Evolutionary conservation across 305 asterid genomes (phyloP), one percentile per base, ranked within the genome.

Genomic region (Petunia hybrid): DNA sequence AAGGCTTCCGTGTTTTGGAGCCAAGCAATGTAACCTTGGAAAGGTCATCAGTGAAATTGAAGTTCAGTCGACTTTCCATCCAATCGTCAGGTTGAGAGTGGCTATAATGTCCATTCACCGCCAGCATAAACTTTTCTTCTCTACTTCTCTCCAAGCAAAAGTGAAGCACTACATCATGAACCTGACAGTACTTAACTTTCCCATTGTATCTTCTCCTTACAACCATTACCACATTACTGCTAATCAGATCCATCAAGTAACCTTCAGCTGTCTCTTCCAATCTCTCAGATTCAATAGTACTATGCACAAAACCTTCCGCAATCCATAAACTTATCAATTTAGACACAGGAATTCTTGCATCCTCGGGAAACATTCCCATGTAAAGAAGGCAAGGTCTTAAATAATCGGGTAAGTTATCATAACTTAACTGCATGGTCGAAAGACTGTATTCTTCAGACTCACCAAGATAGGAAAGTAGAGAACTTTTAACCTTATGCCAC

Each of bases 361-460:
- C 95, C 69, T 89, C 93, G 0, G 92, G 91, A 77, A 93, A 90
- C 76, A 87, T 84, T 51, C 92, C 97, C 10, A 93, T 80, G 70
- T 93, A 91, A 62, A 93, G 77, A 48, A 91, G 91, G 81, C 95
- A 91, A 1, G 88, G 89, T 45, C 84, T 93, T 38, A 88, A 41
- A 77, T 85, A 84, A 56, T 83, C 70, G 3, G 90, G 93, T 65
- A 91, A 65, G 73, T 88, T 87, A 39, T 89, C 75, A 84, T 87
- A 92, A 68, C 92, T 91, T 36, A 90, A 53, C 46, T 74, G 66
- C 53, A 80, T 85, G 79, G 36, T 80, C 7, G 16, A 38, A 22
- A 5, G 2, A 41, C 55, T n/a, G 42, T 67, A 67, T 7, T 3
- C 55, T 67, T 67, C 75, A 0, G 0, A n/a, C 14, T 42, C 38